Percentiles rank a stretch among this genome's conserved stretches.
These are phyloP conservation scores for Datisca glomerata DNA, from an alignment of 306 rosid species.

Conservation along the genomic window DNA sequence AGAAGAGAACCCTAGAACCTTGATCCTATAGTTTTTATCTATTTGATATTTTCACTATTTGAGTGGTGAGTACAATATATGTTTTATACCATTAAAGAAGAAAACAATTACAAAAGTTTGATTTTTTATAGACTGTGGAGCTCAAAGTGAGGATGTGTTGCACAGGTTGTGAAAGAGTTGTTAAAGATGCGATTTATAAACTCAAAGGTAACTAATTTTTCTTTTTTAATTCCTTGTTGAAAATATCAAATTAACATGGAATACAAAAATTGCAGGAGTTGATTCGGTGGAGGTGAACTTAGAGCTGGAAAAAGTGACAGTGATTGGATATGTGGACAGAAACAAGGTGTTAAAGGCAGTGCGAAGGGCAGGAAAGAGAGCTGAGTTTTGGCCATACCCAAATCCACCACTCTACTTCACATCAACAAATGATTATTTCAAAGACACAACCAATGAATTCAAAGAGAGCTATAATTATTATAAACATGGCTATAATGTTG, in stretches of 20 bases:
- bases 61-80: too few relatives aligned
- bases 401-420: constrained; percentile 78
- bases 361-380: constrained; percentile 82
- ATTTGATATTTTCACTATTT: too few relatives aligned
- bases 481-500: constrained; percentile 74
- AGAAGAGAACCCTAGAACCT: too few relatives aligned
- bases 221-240: neutral
- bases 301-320: constrained; percentile 61
- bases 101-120: too few relatives aligned
- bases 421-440: constrained; percentile 46
- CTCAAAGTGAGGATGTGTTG: constrained; percentile 97
- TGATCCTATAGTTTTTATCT: too few relatives aligned
- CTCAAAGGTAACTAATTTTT: constrained; percentile 48
- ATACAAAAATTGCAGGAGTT: constrained; percentile 30
- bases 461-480: constrained; percentile 83
- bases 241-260: too few relatives aligned
- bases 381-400: constrained; percentile 86
- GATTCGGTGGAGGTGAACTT: constrained; percentile 73
- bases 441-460: constrained; percentile 60
- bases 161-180: constrained; percentile 86
- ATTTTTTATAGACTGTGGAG: constrained; percentile 92
- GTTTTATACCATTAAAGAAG: too few relatives aligned
- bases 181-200: constrained; percentile 68
- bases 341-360: constrained; percentile 80
- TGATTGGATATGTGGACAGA: constrained; percentile 60